phyloP scores from a whole-genome alignment of 805 yeast species.

The Lipomyces lipofer region DNA sequence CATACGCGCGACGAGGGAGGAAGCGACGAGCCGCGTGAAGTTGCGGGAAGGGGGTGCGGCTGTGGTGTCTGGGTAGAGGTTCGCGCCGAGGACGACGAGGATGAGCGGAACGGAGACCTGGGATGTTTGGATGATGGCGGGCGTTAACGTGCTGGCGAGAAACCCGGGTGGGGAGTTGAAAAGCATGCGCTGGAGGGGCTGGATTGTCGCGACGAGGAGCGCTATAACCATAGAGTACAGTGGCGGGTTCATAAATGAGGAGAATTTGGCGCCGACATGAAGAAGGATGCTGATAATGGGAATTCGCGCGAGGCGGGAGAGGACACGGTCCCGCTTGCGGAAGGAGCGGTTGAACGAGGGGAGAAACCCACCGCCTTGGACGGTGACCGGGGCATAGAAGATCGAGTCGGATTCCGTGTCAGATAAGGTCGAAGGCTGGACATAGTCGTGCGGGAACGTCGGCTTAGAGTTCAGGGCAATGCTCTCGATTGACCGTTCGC shows the following conservation, averaged over 20 bases:
- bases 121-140: constrained; percentile 55
- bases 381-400: neutral
- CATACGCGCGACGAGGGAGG: constrained; percentile 60
- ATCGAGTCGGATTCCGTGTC: neutral
- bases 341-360: constrained; percentile 21
- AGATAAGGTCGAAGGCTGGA: neutral
- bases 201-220: constrained; percentile 60
- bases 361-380: neutral
- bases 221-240: constrained; percentile 62
- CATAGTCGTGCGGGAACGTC: constrained; percentile 24
- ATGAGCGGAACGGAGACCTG: constrained; percentile 62
- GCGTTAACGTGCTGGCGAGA: constrained; percentile 53
- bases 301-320: too few relatives aligned
- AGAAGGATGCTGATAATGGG: too few relatives aligned
- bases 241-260: constrained; percentile 62
- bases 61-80: constrained; percentile 57
- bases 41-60: constrained; percentile 39
- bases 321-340: too few relatives aligned
- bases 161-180: constrained; percentile 49
- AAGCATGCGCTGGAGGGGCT: constrained; percentile 48
- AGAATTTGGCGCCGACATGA: constrained; percentile 23
- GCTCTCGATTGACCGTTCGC: constrained; percentile 7
- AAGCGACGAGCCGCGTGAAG: constrained; percentile 47
- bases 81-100: constrained; percentile 60
- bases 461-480: constrained; percentile 20